These are phyloP conservation scores for Graphiopsis chlorocephala DNA, from an alignment of 2,329 filamentous ascomycete species.

Conservation along the genomic window DNA sequence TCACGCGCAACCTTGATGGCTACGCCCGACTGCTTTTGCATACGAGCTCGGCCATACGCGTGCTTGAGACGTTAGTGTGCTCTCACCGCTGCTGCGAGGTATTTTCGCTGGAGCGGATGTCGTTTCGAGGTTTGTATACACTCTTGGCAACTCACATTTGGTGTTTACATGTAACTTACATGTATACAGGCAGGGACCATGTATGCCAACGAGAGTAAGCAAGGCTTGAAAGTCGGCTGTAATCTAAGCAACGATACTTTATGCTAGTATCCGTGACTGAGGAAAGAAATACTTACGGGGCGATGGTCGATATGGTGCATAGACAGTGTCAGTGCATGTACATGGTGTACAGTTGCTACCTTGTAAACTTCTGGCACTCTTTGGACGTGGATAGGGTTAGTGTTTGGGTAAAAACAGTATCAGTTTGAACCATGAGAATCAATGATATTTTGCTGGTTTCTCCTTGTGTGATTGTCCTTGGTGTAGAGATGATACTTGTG, in stretches of 20 bases:
- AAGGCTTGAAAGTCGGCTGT: not conserved
- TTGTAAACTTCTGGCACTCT: not conserved
- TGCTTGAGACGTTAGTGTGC: not conserved
- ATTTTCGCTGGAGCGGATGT: not conserved
- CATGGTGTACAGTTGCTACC: too few species aligned
- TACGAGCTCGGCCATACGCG: not conserved
- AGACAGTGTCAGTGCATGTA: not conserved
- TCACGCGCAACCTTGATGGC: not conserved
- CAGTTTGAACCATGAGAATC: not conserved
- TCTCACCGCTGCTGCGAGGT: not conserved
- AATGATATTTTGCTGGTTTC: not conserved
- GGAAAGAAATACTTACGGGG: not conserved
- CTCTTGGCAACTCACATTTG: not conserved
- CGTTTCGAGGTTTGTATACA: not conserved
- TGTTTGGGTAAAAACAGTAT: not conserved
- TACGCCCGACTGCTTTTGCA: not conserved
- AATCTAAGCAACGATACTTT: not conserved
- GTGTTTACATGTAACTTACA: too few species aligned
- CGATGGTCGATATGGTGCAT: not conserved
- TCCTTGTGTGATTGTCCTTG: not conserved
- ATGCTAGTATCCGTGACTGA: not conserved
- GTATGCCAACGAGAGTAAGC: not conserved
- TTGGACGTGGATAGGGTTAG: not conserved
- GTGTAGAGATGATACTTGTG: not conserved
- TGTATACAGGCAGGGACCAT: too few species aligned